Evolutionary conservation across 352 stramenopile species (phyloP), one percentile per base, ranked within the genome.

Genomic region (Phytopythium aichiense): DNA sequence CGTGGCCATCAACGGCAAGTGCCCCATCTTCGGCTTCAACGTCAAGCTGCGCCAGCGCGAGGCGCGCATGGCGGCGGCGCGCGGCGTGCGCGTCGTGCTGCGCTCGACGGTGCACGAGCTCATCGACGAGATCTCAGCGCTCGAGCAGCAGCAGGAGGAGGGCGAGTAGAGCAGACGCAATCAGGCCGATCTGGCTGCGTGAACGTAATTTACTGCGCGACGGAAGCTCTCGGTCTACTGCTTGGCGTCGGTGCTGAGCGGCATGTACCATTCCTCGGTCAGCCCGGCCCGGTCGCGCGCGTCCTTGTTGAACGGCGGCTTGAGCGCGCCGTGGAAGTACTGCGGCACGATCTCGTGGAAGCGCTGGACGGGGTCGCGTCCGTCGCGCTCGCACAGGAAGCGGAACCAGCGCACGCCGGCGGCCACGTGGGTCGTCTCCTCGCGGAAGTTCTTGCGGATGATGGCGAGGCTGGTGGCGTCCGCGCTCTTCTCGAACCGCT

Each of bases 21-120:
- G 86, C 40, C 85, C 84, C 46, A 94, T 94, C 64, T 92, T 91
- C 33, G 86, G 81, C 35, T 94, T 94, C 60, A 92, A 92, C 52
- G 81, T 94, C 12, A 88, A 88, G 50, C 60, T 93, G 23, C 78
- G 69, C 31, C 69, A 73, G 9, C 81, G 84, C 22, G 84, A 92
- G 68, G 66, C 74, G 38, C 77, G 76, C 40, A 64, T 92, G 15
- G 85, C 85, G 13, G 68, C 67, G 13, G 56, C 78, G 31, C 72
- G 78, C 49, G 77, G 81, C 37, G 82, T 94, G 40, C 81, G 78
- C 7, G 73, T 94, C 15, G 72, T 93, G 53, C 63, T 94, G 31
- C 76, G 67, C 43, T 77, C 78, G 1, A 92, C 81, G 20, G 87
- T 94, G 56, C 84, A 92, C 63, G 81, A 81, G 2, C 67, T 93